These are phyloP conservation scores for Euphorbia celastroides DNA, from an alignment of 441 rosid species.

Conservation along the genomic window DNA sequence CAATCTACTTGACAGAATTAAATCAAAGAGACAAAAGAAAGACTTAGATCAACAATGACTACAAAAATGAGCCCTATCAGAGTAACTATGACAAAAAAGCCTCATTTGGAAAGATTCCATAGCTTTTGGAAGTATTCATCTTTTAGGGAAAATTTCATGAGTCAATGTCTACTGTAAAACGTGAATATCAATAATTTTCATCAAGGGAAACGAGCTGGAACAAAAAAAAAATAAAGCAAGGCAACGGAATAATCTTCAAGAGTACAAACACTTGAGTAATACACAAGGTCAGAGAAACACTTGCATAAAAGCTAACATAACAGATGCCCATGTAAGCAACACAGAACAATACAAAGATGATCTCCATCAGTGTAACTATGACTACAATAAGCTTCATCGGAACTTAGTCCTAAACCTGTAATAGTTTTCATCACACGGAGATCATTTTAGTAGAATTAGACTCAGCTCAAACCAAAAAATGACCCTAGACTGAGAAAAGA, in stretches of 20 bases:
- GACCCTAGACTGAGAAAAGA: background rate
- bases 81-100: slow-evolving; percentile 70
- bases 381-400: slow-evolving; percentile 37
- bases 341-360: background rate
- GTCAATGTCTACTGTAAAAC: background rate
- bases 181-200: background rate
- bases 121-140: slow-evolving; percentile 38
- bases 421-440: slow-evolving; percentile 40
- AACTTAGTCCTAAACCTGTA: slow-evolving; percentile 29
- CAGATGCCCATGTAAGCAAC: background rate
- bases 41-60: background rate
- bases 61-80: slow-evolving; percentile 31
- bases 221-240: background rate
- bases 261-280: background rate
- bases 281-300: background rate
- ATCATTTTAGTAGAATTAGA: background rate
- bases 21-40: background rate
- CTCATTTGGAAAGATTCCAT: slow-evolving; percentile 45
- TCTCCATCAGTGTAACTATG: slow-evolving; percentile 47
- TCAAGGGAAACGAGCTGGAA: background rate
- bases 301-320: background rate
- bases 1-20: background rate
- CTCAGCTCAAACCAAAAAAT: background rate
- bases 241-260: background rate
- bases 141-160: slow-evolving; percentile 19